These are phyloP conservation scores for Cantharellus anzutake DNA, from an alignment of 768 basidiomycete genomes.

Conservation along the genomic window DNA sequence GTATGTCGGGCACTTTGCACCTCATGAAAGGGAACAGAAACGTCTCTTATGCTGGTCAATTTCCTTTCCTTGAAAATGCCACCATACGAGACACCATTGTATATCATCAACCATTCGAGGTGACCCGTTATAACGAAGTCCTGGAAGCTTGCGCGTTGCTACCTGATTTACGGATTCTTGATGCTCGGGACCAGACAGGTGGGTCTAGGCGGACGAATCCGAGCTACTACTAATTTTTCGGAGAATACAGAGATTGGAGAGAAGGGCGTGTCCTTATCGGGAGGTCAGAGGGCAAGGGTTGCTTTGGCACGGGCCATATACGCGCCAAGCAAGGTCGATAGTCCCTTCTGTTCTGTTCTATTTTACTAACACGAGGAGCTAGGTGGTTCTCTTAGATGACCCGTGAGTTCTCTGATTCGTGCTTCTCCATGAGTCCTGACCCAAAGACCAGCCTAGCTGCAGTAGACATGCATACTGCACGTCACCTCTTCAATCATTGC, in stretches of 20 bases:
- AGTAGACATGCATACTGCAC: slow-evolving; percentile 62
- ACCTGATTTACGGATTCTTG: slow-evolving; percentile 52
- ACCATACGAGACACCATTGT: slow-evolving; percentile 68
- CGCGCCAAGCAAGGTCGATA: slow-evolving; percentile 19
- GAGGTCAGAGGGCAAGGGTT: slow-evolving; percentile 54
- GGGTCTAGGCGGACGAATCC: background rate
- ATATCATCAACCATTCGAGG: slow-evolving; percentile 42
- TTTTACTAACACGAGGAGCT: too few relatives aligned
- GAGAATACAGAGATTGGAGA: slow-evolving; percentile 46
- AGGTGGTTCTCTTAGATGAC: slow-evolving; percentile 49
- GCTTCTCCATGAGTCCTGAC: background rate
- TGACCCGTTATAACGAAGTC: slow-evolving; percentile 42
- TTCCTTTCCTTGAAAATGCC: slow-evolving; percentile 54
- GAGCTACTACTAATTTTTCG: too few relatives aligned
- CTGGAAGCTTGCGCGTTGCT: slow-evolving; percentile 56
- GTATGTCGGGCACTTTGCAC: slow-evolving; percentile 31
- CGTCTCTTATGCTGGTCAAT: slow-evolving; percentile 32
- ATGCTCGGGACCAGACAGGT: slow-evolving; percentile 66
- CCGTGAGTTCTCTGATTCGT: slow-evolving; percentile 27
- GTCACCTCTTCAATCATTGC: slow-evolving; percentile 44
- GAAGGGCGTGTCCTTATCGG: slow-evolving; percentile 31
- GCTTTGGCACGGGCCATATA: slow-evolving; percentile 69
- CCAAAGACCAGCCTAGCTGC: slow-evolving; percentile 33
- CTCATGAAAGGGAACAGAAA: slow-evolving; percentile 37
- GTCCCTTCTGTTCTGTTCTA: too few relatives aligned